Evolutionary conservation across 2,329 filamentous ascomycete genomes (phyloP), one percentile per base, ranked within the genome.

Genomic region (Aspergillus chevalieri): DNA sequence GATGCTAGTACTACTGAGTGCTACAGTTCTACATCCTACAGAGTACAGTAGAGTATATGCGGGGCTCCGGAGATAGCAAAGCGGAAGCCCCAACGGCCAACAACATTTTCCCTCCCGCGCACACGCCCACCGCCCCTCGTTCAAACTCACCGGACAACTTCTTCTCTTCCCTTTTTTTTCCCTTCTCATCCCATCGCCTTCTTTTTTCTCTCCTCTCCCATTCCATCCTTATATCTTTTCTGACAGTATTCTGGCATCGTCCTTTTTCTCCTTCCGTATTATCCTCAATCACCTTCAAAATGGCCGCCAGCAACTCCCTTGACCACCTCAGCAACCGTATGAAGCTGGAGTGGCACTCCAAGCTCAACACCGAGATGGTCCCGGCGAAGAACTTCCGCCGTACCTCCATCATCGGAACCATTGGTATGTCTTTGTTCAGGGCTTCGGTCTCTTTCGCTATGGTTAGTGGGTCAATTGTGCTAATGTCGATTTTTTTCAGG

Each of bases 361-460:
- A 82, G 73, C 87, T 98, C 68, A 86, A 96, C 78, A 96, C 92
- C 59, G 87, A 93, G 69, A 90, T 86, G 77, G 79, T 82, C 63
- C 91, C 92, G 50, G 81, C 85, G 65, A 88, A 86, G 75, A 91
- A 94, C 79, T 94, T 93, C 76, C 89, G 93, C 67, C 86, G 93
- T 62, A 95, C 92, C 56, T 95, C 91, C 68, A 98, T 98, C 78
- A 96, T 98, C 75, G 90, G 92, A 79, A 97, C 93, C 65, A 97
- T 98, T 71, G 93, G 81, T 83, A 73, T 65, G 77, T 60, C n/a
- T 43, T 43, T 42, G 19, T 21, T 21, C 46, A 39, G 44, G 36
- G 6, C 9, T 46, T 48, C 39, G 52, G 46, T 26, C 7, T 22
- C 6, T 43, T 19, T 36, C n/a, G 4, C 21, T 22, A 22, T 38